Percentiles rank a stretch among this genome's conserved stretches.
Evolutionary conservation across 2,329 filamentous ascomycete species (phyloP).

Genomic region (Xylaria sp.): DNA sequence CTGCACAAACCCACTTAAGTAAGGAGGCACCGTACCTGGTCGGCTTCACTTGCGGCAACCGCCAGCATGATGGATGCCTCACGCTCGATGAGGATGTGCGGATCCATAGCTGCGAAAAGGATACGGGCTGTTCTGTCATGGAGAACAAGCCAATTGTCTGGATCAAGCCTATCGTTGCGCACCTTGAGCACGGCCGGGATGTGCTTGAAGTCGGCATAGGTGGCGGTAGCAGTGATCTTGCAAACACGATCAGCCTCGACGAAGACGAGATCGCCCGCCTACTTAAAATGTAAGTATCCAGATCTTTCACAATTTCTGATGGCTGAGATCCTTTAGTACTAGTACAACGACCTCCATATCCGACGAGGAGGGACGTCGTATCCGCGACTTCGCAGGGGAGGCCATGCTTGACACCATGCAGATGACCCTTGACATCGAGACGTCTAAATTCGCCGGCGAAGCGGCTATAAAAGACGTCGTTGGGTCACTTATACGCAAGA

Average conservation of each 20-base stretch:
- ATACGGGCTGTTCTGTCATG: slow-evolving; percentile 59
- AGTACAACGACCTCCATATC: background rate
- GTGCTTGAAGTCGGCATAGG: slow-evolving; percentile 76
- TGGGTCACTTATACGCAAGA: slow-evolving; percentile 19
- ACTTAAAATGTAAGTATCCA: slow-evolving; percentile 40
- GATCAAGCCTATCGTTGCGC: slow-evolving; percentile 78
- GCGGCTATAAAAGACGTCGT: slow-evolving; percentile 12
- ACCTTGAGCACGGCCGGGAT: slow-evolving; percentile 60
- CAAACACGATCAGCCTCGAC: slow-evolving; percentile 64
- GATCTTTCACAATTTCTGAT: background rate
- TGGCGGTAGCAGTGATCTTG: slow-evolving; percentile 76
- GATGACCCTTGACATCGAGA: slow-evolving; percentile 39
- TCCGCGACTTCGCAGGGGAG: slow-evolving; percentile 23
- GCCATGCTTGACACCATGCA: slow-evolving; percentile 36
- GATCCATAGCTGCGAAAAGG: slow-evolving; percentile 86
- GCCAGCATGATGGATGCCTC: slow-evolving; percentile 69
- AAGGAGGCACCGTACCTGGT: slow-evolving; percentile 69
- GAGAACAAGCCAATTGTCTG: slow-evolving; percentile 62
- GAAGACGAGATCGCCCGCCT: slow-evolving; percentile 56
- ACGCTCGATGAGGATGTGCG: slow-evolving; percentile 64
- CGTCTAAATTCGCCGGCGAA: slow-evolving; percentile 32
- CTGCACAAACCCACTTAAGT: slow-evolving; percentile 46
- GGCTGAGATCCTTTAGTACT: slow-evolving; percentile 10
- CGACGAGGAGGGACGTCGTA: slow-evolving; percentile 10
- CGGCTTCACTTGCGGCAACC: slow-evolving; percentile 77